Evolutionary conservation across 192 early-diverging fungal species (phyloP), one percentile per base, ranked within the genome.

Genomic region (Glomus cerebriforme): DNA sequence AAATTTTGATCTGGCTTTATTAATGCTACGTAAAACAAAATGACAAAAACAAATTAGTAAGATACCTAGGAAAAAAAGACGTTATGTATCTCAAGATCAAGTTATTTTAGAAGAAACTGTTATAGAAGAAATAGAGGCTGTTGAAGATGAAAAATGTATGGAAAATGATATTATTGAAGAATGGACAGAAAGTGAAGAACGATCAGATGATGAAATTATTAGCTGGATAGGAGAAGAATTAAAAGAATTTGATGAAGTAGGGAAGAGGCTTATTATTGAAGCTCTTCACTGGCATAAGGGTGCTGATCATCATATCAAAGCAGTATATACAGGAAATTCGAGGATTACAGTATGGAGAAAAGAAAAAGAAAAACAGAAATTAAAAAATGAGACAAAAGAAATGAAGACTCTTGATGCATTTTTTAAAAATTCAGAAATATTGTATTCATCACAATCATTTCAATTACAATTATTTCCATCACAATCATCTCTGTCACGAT

Each of bases 281-380:
- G 17, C 26, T 62, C 59, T 62, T 62, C 26, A 62, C 15, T 62
- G 7, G 59, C 1, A 62, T 62, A 0, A 62, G 8, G 7, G 15
- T 22, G 26, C 26, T 62, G 17, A 2, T 24, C 19, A 8, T 62
- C 8, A 9, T 8, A 22, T 62, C 4, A 62, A 15, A 62, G 26
- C 59, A 62, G 4, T 62, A 62, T 62, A 62, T 62, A 62, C 59
- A 13, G 26, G 59, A 62, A 62, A 22, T 62, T 66, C 64, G 27
- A 66, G 64, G 7, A 66, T 7, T 2, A 66, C 64, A 29, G 5
- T 3, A 5, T 66, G 64, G 29, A n/a, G 2, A 29, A 27, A 32
- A 27, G 27, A 12, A 66, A 66, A 59, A 59, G 12, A 17, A 59
- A 24, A 17, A 59, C 8, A 66, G 6, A 13, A 66, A 15, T 59